A percentile compares a stretch with the other conserved stretches of the same genome.
Conservation (phyloP, 192 early-diverging fungal species). For the Phlyctochytrium arcticum region DNA sequence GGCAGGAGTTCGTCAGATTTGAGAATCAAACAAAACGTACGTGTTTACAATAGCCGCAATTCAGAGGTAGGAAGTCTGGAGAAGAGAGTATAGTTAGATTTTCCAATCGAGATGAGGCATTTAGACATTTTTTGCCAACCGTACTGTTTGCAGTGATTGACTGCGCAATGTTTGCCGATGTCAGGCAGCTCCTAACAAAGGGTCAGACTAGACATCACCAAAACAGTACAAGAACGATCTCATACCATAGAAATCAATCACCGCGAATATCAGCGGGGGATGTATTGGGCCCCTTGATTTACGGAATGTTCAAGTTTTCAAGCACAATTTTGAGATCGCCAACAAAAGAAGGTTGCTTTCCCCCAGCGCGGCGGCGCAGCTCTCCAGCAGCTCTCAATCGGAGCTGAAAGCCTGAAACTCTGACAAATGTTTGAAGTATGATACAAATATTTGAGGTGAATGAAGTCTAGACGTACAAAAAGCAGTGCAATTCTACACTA, state of each 20-base stretch:
- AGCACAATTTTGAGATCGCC: background rate
- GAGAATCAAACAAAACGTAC: too few relatives aligned
- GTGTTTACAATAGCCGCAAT: slow-evolving; percentile 3
- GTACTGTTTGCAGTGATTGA: slow-evolving; percentile 4
- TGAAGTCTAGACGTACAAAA: too few relatives aligned
- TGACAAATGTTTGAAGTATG: too few relatives aligned
- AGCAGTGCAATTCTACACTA: too few relatives aligned
- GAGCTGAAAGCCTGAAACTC: too few relatives aligned
- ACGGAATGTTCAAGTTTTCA: background rate
- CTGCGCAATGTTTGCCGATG: slow-evolving; percentile 17
- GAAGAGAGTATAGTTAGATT: background rate
- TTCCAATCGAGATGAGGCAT: background rate
- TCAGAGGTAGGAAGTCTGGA: slow-evolving; percentile 15
- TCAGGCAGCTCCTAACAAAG: slow-evolving; percentile 26
- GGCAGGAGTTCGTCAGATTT: background rate
- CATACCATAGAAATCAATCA: background rate
- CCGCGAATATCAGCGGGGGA: background rate
- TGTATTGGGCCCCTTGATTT: background rate
- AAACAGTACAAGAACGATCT: background rate
- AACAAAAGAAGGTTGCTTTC: background rate
- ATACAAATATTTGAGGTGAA: too few relatives aligned
- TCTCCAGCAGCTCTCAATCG: too few relatives aligned
- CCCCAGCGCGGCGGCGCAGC: too few relatives aligned
- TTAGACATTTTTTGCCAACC: too few relatives aligned
- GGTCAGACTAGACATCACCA: too few relatives aligned